Base-by-base conservation (phyloP, 2,329 filamentous ascomycete species). In the Nigrospora osmanthi region DNA sequence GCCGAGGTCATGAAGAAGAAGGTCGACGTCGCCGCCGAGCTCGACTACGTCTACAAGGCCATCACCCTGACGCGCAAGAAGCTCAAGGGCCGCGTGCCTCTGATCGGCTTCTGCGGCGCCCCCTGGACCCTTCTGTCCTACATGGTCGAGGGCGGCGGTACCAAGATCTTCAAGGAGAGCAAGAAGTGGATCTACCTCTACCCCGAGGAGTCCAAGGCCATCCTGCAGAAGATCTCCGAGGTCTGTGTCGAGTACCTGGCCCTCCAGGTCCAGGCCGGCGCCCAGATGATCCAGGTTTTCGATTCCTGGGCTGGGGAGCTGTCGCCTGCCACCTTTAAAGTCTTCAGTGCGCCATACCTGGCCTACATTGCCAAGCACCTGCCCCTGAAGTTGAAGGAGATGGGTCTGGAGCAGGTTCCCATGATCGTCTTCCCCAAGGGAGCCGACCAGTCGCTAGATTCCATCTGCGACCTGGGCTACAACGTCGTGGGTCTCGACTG, bases 381-480 rank as follows among this genome's bases (percentile, higher is more conserved):
- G 4, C 91, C 91, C 1, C 74, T 72, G 55, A 82, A 81, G 49
- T 70, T 97, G 46, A 71, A 78, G 54, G 85, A 87, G 61, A 74
- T 94, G 60, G 82, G 83, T 0, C 68, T 91, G 43, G 86, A 90
- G 47, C 75, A 72, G 11, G 91, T 98, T 3, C 93, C 93, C 3
- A 96, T 97, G 90, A 94, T 90, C 6, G 89, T 97, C 19, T 98
- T 98, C 65, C 89, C 93, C 33, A 98, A 98, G 72, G 93, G 93
- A 11, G 91, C 93, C 11, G 97, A 93, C 87, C 93, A 95, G 65
- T 89, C 89, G 4, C 75, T 98, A 40, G 87, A 96, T 55, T 82
- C 87, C 31, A 78, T 93, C 16, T 96, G 90, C 69, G 73, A 89
- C 58, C 79, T 90, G 14, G 90, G 89, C 35, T 98, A 97, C 71